Conservation (phyloP, 805 yeast species). For the Wickerhamiella allomyrinae region DNA sequence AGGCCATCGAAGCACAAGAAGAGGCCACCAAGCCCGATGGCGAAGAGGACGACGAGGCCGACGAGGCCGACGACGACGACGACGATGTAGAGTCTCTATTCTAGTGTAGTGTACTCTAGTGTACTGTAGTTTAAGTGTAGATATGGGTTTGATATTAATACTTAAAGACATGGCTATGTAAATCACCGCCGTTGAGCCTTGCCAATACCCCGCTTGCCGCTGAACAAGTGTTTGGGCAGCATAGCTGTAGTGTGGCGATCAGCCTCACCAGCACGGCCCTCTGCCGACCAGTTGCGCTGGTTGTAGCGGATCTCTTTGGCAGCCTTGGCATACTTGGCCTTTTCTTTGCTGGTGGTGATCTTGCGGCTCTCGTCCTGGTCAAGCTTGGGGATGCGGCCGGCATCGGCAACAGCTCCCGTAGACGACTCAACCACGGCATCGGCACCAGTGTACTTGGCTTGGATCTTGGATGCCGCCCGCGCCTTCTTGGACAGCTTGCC, state of each 20-base stretch:
- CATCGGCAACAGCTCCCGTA: slow-evolving; percentile 26
- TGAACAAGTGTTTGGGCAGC: slow-evolving; percentile 83
- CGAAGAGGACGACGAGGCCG: slow-evolving; percentile 22
- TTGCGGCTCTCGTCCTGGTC: slow-evolving; percentile 70
- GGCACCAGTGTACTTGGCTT: slow-evolving; percentile 43
- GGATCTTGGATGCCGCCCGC: slow-evolving; percentile 26
- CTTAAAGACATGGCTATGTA: too few species aligned
- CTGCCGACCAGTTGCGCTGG: slow-evolving; percentile 86
- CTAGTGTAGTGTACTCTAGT: slow-evolving; percentile 1
- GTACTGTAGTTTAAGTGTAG: background rate
- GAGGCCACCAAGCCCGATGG: slow-evolving; percentile 24
- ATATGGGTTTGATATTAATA: too few species aligned
- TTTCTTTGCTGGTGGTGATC: slow-evolving; percentile 22
- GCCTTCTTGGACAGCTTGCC: slow-evolving; percentile 43
- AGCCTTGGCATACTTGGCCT: slow-evolving; percentile 61
- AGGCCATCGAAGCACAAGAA: slow-evolving; percentile 17
- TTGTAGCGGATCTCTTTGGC: slow-evolving; percentile 76
- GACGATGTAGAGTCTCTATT: slow-evolving; percentile 21
- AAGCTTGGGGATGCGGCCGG: slow-evolving; percentile 33
- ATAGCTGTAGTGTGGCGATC: slow-evolving; percentile 81
- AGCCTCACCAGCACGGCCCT: slow-evolving; percentile 88
- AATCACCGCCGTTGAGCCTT: slow-evolving; percentile 72
- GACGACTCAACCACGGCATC: slow-evolving; percentile 58
- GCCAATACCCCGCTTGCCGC: slow-evolving; percentile 96
- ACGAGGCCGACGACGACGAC: slow-evolving; percentile 24